Conservation (phyloP, 306 rosid genomes). For the Prinsepia uniflora region DNA sequence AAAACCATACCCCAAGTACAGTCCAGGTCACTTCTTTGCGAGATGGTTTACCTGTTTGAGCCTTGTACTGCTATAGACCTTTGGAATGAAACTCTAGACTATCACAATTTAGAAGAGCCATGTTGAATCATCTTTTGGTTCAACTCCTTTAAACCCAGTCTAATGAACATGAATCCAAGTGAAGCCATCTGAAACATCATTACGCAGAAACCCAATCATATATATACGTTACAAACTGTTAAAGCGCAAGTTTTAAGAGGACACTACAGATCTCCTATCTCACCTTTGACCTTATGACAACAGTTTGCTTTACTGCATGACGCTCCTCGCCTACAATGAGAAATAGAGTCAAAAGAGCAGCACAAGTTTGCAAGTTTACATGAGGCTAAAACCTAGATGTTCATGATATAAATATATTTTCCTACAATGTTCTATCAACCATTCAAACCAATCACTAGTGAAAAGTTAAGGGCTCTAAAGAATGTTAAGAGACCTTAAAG, state of each 20-base stretch:
- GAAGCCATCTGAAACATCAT: conserved; percentile 30
- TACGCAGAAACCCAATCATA: conserved; percentile 46
- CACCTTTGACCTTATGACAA: conserved; percentile 42
- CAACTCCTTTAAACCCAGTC: conserved; percentile 43
- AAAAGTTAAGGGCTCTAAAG: no score
- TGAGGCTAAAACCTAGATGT: neutral
- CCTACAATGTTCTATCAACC: neutral
- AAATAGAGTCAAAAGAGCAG: conserved; percentile 5
- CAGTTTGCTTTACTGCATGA: conserved; percentile 23
- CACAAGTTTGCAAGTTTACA: neutral
- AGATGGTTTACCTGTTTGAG: no score
- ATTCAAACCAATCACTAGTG: neutral
- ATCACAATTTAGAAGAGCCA: conserved; percentile 35
- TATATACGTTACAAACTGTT: conserved; percentile 15
- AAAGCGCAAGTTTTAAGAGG: neutral
- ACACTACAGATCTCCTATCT: neutral
- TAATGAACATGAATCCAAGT: conserved; percentile 61
- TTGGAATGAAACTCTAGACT: conserved; percentile 4
- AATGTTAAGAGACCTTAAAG: no score
- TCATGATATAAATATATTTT: neutral
- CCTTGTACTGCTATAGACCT: no score
- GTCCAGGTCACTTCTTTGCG: no score
- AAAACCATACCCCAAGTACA: no score
- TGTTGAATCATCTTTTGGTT: conserved; percentile 25
- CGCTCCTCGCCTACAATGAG: conserved; percentile 34